Evolutionary conservation across 192 early-diverging fungal genomes (phyloP).

Genomic region (Dispira parvispora): DNA sequence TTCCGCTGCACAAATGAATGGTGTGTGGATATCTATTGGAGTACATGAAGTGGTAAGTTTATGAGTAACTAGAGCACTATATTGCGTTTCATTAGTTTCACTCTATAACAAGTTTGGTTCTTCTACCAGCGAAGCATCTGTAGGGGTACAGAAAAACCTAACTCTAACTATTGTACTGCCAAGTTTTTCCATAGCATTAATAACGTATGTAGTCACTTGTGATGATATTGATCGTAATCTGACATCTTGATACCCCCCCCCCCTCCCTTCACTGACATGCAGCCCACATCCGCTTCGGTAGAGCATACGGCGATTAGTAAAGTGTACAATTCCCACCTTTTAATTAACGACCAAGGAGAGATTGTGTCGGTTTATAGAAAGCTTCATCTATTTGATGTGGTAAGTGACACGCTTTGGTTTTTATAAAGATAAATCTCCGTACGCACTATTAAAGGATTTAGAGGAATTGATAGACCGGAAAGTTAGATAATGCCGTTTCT

Average conservation of each 20-base stretch:
- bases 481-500: slow-evolving; percentile 10
- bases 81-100: not conserved
- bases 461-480: slow-evolving; percentile 14
- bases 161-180: too few relatives aligned
- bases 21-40: slow-evolving; percentile 59
- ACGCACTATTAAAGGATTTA: not conserved
- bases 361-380: slow-evolving; percentile 47
- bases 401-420: slow-evolving; percentile 14
- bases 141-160: too few relatives aligned
- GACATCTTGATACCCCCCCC: not conserved
- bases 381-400: slow-evolving; percentile 68
- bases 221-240: too few relatives aligned
- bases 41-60: slow-evolving; percentile 46
- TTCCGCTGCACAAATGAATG: slow-evolving; percentile 33
- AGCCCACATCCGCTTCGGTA: not conserved
- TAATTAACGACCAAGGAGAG: slow-evolving; percentile 39
- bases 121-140: not conserved
- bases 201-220: not conserved
- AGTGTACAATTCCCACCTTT: slow-evolving; percentile 49
- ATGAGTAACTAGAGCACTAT: not conserved
- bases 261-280: not conserved
- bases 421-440: too few relatives aligned
- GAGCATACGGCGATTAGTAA: slow-evolving; percentile 10
- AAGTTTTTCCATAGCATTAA: not conserved
- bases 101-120: not conserved